Evolutionary conservation across 2,329 filamentous ascomycete genomes (phyloP).

Genomic region (Aspergillus piperis): DNA sequence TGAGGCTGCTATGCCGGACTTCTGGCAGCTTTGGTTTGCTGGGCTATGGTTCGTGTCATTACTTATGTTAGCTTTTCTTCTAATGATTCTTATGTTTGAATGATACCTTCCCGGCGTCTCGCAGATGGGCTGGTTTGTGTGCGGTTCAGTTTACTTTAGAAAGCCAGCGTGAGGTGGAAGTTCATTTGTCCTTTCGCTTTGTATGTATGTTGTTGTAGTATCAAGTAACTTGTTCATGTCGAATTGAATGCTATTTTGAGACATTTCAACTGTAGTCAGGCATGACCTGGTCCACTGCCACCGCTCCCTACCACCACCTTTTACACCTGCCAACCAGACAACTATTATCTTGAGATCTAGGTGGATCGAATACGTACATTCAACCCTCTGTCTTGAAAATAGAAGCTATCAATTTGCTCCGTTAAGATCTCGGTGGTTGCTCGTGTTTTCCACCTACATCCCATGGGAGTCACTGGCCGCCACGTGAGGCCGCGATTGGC

Average conservation of each 20-base stretch:
- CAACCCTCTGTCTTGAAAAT: no score
- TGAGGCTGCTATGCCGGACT: constrained; percentile 18
- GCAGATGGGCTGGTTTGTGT: constrained; percentile 7
- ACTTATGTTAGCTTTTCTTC: constrained; percentile 13
- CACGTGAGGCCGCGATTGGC: constrained; percentile 24
- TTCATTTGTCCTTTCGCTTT: background rate
- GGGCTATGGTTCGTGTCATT: constrained; percentile 3
- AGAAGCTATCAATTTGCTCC: no score
- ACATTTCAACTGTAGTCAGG: no score
- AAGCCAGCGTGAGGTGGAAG: background rate
- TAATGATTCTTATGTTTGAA: constrained; percentile 17
- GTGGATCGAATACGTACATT: no score
- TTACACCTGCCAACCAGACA: no score
- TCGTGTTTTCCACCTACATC: background rate
- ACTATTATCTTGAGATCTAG: no score
- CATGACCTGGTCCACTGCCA: no score
- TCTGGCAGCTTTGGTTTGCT: background rate
- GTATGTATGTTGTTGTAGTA: background rate
- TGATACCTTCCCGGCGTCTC: constrained; percentile 25
- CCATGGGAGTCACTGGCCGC: background rate
- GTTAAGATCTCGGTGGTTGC: background rate
- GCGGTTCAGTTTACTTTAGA: background rate
- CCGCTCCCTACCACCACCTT: no score
- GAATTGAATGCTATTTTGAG: no score
- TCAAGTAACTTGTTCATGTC: background rate